Conservation (phyloP, 345 rosid genomes). For the Brassica carinata region DNA sequence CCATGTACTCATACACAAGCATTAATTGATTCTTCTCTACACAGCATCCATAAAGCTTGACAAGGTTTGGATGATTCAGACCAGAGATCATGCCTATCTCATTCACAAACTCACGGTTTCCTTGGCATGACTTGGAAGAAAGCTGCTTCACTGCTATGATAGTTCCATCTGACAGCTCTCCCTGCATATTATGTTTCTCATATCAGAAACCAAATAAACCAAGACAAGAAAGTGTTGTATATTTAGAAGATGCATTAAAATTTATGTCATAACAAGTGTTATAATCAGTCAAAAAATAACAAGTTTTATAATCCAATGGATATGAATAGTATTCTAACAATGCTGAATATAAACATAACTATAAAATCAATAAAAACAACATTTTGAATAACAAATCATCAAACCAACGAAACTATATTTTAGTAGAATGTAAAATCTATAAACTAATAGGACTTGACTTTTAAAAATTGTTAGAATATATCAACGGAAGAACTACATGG, state of each 20-base stretch:
- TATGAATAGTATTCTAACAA: background rate
- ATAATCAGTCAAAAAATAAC: no score
- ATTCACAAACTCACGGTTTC: background rate
- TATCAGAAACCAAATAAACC: no score
- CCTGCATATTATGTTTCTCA: background rate
- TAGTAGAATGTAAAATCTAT: background rate
- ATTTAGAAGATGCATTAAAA: background rate
- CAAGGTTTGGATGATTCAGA: slow-evolving; percentile 1
- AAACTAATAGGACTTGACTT: background rate
- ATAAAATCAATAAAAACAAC: background rate
- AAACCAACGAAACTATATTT: background rate
- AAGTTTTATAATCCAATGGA: background rate
- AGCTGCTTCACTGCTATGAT: background rate
- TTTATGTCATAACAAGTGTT: background rate
- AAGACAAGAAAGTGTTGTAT: no score
- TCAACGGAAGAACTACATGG: background rate
- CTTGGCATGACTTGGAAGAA: background rate
- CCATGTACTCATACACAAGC: slow-evolving; percentile 1
- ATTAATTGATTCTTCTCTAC: background rate
- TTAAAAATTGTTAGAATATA: background rate
- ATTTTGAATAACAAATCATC: background rate
- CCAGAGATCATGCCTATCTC: background rate
- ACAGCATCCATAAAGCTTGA: background rate
- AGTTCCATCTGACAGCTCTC: background rate
- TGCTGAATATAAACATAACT: background rate